Evolutionary conservation across 306 rosid species (phyloP).

Genomic region (Prunus campanulata): DNA sequence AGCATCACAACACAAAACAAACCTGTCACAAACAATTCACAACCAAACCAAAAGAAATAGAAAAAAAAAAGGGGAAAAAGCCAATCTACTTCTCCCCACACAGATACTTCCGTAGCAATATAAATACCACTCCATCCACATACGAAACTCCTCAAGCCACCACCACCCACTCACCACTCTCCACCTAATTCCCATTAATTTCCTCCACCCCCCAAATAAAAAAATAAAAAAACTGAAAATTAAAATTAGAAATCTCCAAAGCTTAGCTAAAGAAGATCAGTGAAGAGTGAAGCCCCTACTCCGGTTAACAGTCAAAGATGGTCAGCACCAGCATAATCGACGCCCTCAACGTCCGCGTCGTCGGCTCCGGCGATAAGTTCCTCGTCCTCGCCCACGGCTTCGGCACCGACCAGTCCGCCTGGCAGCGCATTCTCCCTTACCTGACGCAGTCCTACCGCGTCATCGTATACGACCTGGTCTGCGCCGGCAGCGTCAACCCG

Average conservation of each 20-base stretch:
- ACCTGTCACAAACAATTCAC: neutral
- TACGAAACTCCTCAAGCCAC: neutral
- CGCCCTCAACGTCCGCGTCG: constrained; percentile 73
- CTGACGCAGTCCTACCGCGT: constrained; percentile 64
- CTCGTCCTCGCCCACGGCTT: constrained; percentile 81
- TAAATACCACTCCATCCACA: constrained; percentile 28
- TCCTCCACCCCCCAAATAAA: neutral
- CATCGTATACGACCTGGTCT: constrained; percentile 92
- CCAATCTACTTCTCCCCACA: neutral
- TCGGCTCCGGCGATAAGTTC: constrained; percentile 67
- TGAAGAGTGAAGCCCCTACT: neutral
- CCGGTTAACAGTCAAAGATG: constrained; percentile 1
- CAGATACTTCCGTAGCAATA: constrained; percentile 6
- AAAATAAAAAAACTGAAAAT: neutral
- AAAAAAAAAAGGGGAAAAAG: too few relatives aligned
- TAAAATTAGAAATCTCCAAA: neutral
- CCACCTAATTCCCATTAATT: constrained; percentile 18
- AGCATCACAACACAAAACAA: neutral
- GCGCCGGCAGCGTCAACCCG: constrained; percentile 99
- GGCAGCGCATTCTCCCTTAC: constrained; percentile 79
- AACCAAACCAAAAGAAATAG: neutral
- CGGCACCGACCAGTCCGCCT: constrained; percentile 98
- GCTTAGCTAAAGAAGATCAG: neutral
- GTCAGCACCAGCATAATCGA: constrained; percentile 53
- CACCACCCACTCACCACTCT: constrained; percentile 3